Percentiles rank a stretch among this genome's conserved stretches.
Evolutionary conservation across 1,139 yeast species (phyloP).

Genomic region (Magnusiomyces tetraspermus): DNA sequence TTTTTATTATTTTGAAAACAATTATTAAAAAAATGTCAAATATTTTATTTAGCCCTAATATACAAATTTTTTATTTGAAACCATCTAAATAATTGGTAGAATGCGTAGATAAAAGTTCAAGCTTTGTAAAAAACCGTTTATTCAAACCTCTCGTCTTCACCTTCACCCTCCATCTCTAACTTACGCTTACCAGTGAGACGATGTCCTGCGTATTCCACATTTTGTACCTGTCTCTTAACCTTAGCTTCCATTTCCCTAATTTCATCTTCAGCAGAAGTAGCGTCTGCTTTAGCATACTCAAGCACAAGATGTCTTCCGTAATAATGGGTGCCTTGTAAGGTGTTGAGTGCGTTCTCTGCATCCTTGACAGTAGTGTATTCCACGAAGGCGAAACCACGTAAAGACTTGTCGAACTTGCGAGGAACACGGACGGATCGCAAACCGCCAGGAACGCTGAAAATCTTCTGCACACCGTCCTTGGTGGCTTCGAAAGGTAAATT

Average conservation of each 20-base stretch:
- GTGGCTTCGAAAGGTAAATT: slow-evolving; percentile 95
- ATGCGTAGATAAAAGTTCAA: no score
- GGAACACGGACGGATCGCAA: slow-evolving; percentile 93
- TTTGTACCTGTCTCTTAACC: slow-evolving; percentile 70
- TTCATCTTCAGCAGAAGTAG: slow-evolving; percentile 79
- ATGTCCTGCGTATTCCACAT: slow-evolving; percentile 58
- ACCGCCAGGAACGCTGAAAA: slow-evolving; percentile 90
- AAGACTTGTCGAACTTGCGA: slow-evolving; percentile 85
- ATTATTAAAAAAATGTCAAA: no score
- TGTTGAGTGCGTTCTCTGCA: slow-evolving; percentile 93
- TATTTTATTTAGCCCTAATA: no score
- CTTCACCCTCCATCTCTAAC: slow-evolving; percentile 57
- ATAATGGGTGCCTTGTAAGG: slow-evolving; percentile 90
- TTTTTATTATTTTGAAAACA: no score
- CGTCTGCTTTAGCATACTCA: slow-evolving; percentile 82
- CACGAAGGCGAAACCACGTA: slow-evolving; percentile 96
- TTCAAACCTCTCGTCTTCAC: slow-evolving; percentile 19
- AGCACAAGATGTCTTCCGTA: slow-evolving; percentile 92
- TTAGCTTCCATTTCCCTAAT: slow-evolving; percentile 82
- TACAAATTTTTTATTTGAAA: no score
- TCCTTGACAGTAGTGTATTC: slow-evolving; percentile 83
- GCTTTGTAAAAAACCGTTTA: not conserved
- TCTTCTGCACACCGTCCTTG: slow-evolving; percentile 79
- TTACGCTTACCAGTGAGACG: slow-evolving; percentile 68
- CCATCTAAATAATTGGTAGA: no score